A percentile compares a stretch with the other conserved stretches of the same genome.
phyloP scores from a whole-genome alignment of 1,139 yeast species.

The Yamadazyma sp. region DNA sequence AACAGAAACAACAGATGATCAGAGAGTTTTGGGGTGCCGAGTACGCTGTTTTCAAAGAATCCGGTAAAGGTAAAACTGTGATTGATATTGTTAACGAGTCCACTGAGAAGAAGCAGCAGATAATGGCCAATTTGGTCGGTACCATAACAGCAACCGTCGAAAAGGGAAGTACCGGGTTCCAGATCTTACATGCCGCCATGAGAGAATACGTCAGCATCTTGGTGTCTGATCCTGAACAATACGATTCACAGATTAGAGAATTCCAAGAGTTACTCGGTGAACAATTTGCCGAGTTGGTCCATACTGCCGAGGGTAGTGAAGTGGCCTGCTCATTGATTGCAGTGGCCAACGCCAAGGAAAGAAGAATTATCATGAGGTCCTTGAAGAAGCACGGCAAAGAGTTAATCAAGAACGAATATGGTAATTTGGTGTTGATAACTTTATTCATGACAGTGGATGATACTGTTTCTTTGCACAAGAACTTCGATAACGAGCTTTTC shows the following conservation, averaged over 20 bases:
- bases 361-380: constrained; percentile 72
- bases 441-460: constrained; percentile 90
- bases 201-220: constrained; percentile 78
- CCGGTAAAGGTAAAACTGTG: constrained; percentile 63
- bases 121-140: constrained; percentile 74
- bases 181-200: constrained; percentile 95
- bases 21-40: constrained; percentile 98
- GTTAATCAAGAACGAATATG: constrained; percentile 80
- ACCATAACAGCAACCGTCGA: constrained; percentile 89
- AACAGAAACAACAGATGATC: constrained; percentile 86
- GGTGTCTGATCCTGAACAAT: constrained; percentile 41
- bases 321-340: constrained; percentile 84
- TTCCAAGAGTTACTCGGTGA: constrained; percentile 82
- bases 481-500: constrained; percentile 63
- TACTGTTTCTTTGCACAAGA: constrained; percentile 77
- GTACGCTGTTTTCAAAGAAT: constrained; percentile 84
- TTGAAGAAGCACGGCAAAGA: constrained; percentile 74
- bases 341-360: constrained; percentile 87
- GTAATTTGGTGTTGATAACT: constrained; percentile 77
- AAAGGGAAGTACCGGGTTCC: constrained; percentile 96
- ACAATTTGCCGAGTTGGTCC: constrained; percentile 92
- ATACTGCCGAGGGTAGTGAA: constrained; percentile 90
- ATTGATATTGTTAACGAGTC: constrained; percentile 66
- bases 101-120: constrained; percentile 79
- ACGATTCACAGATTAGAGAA: constrained; percentile 69